phyloP scores from a whole-genome alignment of 805 yeast species.

The Saccharomycopsis vini region DNA sequence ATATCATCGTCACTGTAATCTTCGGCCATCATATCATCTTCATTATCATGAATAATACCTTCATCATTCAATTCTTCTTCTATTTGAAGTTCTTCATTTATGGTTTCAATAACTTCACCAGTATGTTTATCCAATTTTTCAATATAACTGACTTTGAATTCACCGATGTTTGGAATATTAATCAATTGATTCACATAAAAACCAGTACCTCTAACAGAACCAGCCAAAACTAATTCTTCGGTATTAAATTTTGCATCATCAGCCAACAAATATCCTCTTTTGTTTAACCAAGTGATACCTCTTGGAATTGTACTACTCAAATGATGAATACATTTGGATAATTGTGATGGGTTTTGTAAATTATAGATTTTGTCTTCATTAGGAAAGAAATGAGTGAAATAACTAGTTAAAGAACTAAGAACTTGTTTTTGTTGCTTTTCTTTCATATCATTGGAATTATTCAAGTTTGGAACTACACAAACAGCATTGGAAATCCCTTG shows the following conservation, averaged over 20 bases:
- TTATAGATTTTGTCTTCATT: constrained; percentile 69
- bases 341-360: constrained; percentile 58
- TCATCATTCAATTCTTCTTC: constrained; percentile 22
- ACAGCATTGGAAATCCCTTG: constrained; percentile 85
- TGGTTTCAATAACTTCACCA: constrained; percentile 24
- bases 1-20: constrained; percentile 22
- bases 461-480: constrained; percentile 71
- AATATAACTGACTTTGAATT: constrained; percentile 64
- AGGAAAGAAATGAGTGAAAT: constrained; percentile 71
- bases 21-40: constrained; percentile 24
- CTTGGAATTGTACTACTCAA: constrained; percentile 84
- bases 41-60: constrained; percentile 23
- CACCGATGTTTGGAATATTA: constrained; percentile 87
- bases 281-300: constrained; percentile 83
- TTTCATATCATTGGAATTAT: constrained; percentile 57
- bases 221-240: constrained; percentile 54
- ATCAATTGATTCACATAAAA: constrained; percentile 69
- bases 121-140: constrained; percentile 34
- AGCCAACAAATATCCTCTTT: constrained; percentile 81
- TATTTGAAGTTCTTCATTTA: constrained; percentile 25
- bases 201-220: constrained; percentile 81
- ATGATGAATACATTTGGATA: constrained; percentile 61
- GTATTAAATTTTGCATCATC: constrained; percentile 35
- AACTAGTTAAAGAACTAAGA: constrained; percentile 53
- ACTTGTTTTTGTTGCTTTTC: constrained; percentile 69